Evolutionary conservation across 2,329 filamentous ascomycete species (phyloP), one percentile per base, ranked within the genome.

Genomic region (Phialophora macrospora): DNA sequence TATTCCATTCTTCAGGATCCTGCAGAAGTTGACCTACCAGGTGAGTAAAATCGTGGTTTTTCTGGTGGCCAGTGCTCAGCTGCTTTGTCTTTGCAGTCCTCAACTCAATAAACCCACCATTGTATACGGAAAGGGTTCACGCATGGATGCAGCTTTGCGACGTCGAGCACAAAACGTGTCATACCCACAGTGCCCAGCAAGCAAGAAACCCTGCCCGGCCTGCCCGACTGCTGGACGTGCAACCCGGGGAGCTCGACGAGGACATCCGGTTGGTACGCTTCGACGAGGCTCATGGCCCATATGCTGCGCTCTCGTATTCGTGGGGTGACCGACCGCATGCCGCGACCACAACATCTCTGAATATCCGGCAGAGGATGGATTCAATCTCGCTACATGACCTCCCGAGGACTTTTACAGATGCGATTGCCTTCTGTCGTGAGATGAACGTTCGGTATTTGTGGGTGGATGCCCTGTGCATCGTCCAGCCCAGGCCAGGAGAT

Each of bases 271-370:
- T 55, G 14, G 52, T 55, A 24, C 52, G 9, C 52, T 55, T 30
- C 28, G 52, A 34, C 9, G 17, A 55, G 24, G 52, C 52, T 34
- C 7, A 28, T 1, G 28, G 52, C 12, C 28, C 52, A 20, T 55
- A 55, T 32, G 26, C 52, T 11, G 52, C 52, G 14, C 52, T 55
- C 17, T 55, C 52, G n/a, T 55, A 55, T 4, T 55, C 52, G 17
- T 55, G 52, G 52, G 52, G 52, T 20, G 52, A 55, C 52, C 52
- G 28, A 12, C 52, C 52, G 11, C 52, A 55, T 55, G 28, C 24
- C 28, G 52, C 52, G 24, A 55, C 52, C 26, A 55, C 52, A 12
- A 55, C 52, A 17, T 55, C 52, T 28, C 28, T 34, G 24, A 55
- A 55, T 20, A 32, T 55, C 8, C 26, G 28, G 24, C 22, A 34